Base-by-base conservation (phyloP, 441 rosid species). In the Aquilaria agallochum region DNA sequence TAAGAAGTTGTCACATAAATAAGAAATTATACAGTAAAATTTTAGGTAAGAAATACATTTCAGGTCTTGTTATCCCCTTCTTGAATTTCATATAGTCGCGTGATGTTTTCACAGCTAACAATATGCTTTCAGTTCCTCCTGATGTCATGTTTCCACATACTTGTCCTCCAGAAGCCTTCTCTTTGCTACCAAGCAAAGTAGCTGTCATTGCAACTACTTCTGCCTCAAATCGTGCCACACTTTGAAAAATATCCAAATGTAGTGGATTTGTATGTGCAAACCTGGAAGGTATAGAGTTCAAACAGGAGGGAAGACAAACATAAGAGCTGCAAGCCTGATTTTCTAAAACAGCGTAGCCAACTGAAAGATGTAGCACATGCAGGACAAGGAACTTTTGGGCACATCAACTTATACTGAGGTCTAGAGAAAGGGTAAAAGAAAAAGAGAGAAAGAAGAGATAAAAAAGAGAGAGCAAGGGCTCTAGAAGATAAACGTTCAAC, bases 81-180 rank as follows among this genome's bases (percentile, higher is more conserved):
- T 81, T 92, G 72, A 67, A 64, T 77, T 76, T 92, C 98, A 95
- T 92, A 72, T 89, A 95, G 76, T 95, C 98, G 64, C 97, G 95
- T 31, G 97, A 88, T 52, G 99, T 76, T 80, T 95, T 95, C 66
- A 95, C 82, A 52, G 98, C 98, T 74, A 95, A 75, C 58, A 95
- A 69, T 59, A 95, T 92, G 75, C 98, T 92, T 60, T 95, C 98
- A 54, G 99, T 89, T 73, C 99, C 98, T 60, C 98, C 99, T 31
- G 98, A 90, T 4, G 99, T 92, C 99, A 95, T 95, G 82, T 92
- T 95, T 69, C 99, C 99, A 47, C 99, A 92, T 49, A 95, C 73
- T 77, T 88, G 88, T 68, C 89, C 96, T 64, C 88, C 97, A 40
- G 92, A 88, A 73, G 75, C 78, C 60, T 78, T 79, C 65, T 83